Percentiles rank a stretch among this genome's conserved stretches.
phyloP scores from a whole-genome alignment of 1,139 yeast species.

The Meyerozyma smithsonii region DNA sequence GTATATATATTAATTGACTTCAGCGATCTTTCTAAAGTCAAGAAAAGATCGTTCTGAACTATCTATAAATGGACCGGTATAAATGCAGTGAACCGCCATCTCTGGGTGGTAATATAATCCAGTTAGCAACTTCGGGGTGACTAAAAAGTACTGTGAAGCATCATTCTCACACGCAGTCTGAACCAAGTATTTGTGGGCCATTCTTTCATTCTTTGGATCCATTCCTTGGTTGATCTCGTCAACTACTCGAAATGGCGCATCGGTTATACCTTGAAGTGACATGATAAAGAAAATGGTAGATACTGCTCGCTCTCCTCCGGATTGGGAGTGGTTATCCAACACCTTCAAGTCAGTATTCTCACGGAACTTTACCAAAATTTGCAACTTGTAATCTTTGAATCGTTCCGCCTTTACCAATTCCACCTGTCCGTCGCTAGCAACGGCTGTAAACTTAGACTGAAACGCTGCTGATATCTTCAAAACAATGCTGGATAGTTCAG shows the following conservation, averaged over 20 bases:
- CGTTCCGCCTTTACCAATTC: conserved; percentile 49
- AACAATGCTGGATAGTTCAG: conserved; percentile 48
- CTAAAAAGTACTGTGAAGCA: conserved; percentile 76
- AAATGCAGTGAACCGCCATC: conserved; percentile 86
- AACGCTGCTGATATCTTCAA: conserved; percentile 57
- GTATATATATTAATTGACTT: conserved; percentile 9
- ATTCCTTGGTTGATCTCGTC: conserved; percentile 99
- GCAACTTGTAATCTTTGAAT: conserved; percentile 76
- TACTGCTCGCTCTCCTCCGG: conserved; percentile 97
- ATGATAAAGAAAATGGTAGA: conserved; percentile 88
- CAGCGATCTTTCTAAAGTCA: neutral
- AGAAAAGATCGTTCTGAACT: neutral
- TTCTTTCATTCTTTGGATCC: conserved; percentile 91
- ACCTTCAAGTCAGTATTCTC: conserved; percentile 65
- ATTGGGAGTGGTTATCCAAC: conserved; percentile 81
- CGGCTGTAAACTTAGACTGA: conserved; percentile 58
- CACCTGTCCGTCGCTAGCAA: conserved; percentile 85
- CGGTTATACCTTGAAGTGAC: conserved; percentile 86
- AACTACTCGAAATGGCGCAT: conserved; percentile 90
- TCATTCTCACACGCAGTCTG: conserved; percentile 68
- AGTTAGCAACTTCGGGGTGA: conserved; percentile 87
- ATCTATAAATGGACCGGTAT: conserved; percentile 53
- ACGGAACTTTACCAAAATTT: conserved; percentile 82
- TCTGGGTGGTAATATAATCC: conserved; percentile 72
- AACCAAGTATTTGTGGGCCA: conserved; percentile 83